A percentile compares a stretch with the other conserved stretches of the same genome.
Conservation (phyloP, 306 rosid genomes). For the Sophora flavescens region DNA sequence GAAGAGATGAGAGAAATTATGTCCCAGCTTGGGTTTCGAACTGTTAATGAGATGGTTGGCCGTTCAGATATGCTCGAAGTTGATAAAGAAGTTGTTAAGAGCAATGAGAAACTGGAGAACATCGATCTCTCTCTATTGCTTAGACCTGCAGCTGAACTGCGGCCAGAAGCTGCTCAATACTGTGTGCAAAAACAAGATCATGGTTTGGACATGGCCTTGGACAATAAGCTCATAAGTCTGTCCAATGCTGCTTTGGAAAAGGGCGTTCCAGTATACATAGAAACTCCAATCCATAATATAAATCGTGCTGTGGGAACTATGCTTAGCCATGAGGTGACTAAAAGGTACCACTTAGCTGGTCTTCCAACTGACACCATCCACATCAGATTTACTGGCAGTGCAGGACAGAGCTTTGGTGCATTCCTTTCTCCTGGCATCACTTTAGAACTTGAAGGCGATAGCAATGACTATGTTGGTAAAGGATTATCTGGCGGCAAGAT, state of each 20-base stretch:
- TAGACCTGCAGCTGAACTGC: slow-evolving; percentile 92
- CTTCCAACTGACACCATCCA: slow-evolving; percentile 94
- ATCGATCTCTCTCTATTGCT: slow-evolving; percentile 86
- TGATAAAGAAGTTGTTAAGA: slow-evolving; percentile 77
- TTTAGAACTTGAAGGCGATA: slow-evolving; percentile 97
- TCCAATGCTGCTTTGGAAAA: slow-evolving; percentile 84
- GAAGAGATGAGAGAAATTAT: slow-evolving; percentile 95
- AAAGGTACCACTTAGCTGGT: slow-evolving; percentile 78
- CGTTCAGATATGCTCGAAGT: slow-evolving; percentile 95
- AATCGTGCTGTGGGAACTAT: slow-evolving; percentile 98
- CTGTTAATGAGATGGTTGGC: slow-evolving; percentile 92
- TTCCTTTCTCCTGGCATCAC: slow-evolving; percentile 94
- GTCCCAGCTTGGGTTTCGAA: slow-evolving; percentile 85
- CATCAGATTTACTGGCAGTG: slow-evolving; percentile 84
- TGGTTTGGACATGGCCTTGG: slow-evolving; percentile 90
- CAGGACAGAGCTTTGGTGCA: slow-evolving; percentile 99
- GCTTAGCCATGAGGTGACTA: slow-evolving; percentile 99
- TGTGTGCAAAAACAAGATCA: slow-evolving; percentile 97
- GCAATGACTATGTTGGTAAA: slow-evolving; percentile 96
- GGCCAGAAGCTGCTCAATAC: slow-evolving; percentile 92
- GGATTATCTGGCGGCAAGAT: slow-evolving; percentile 96
- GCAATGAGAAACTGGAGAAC: slow-evolving; percentile 85
- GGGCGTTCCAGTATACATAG: slow-evolving; percentile 90
- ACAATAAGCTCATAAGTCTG: slow-evolving; percentile 73
- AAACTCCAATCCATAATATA: slow-evolving; percentile 68